Evolutionary conservation across 1,284 basidiomycete genomes (phyloP), one percentile per base, ranked within the genome.

Genomic region (Macrocybe sp.): DNA sequence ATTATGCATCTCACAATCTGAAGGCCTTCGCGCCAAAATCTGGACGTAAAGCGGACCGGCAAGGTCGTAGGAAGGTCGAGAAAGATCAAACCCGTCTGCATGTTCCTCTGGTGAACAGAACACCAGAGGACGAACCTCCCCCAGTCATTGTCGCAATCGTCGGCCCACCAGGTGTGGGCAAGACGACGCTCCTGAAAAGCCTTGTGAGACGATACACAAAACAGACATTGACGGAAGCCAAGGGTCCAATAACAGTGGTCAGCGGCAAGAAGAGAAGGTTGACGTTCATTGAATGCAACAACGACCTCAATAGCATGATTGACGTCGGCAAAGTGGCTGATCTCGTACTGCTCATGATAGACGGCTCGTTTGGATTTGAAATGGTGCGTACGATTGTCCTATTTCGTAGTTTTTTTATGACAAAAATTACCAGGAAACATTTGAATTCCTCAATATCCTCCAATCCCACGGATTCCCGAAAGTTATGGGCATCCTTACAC

Each of bases 391-490:
- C 22, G 12, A 40, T 48, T 14, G 14, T 37, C 14, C 39, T 52
- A 29, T 46, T 41, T 29, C 41, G 34, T 7, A 22, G 34, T n/a
- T 40, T 43, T 31, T 7, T 45, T 31, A 36, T 16, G 29, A 34
- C 35, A 22, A 41, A 11, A 43, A n/a, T 39, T 36, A 9, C 2
- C 60, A 96, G 93, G 97, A 99, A 85, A 96, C 93, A 0, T 99
- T 99, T 63, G 96, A 99, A 68, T 98, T 98, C 55, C 83, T 99
- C 51, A 99, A 98, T 58, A 85, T 98, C 53, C 83, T 99, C 29
- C 95, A 97, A 70, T 81, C 92, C 0, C 97, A 99, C 62, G 97
- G 97, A 34, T 96, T 99, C 65, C 97, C 97, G 3, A 99, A 99
- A 75, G 91, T 99, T 60, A 94, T 99, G 53, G 96, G 96, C 51